Evolutionary conservation across 2,329 filamentous ascomycete species (phyloP).

Genomic region (Dichotomopilus funicola): DNA sequence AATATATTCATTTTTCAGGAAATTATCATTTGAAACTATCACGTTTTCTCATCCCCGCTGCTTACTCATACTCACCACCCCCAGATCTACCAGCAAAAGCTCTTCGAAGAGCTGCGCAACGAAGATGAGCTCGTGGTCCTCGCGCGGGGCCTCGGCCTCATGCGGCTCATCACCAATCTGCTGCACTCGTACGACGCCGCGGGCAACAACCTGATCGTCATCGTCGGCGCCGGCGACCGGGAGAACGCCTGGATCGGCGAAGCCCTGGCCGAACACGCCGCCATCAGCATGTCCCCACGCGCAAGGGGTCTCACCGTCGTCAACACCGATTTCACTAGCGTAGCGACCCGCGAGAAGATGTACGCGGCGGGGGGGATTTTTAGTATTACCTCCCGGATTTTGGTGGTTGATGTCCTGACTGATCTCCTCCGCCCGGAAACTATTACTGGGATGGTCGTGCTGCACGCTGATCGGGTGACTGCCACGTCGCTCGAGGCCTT

Average conservation of each 20-base stretch:
- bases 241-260: conserved; percentile 98
- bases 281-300: conserved; percentile 73
- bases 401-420: conserved; percentile 91
- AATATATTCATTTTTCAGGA: neutral
- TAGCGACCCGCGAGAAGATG: conserved; percentile 82
- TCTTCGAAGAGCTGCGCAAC: conserved; percentile 81
- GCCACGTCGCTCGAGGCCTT: conserved; percentile 91
- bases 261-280: conserved; percentile 89
- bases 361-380: conserved; percentile 86
- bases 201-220: conserved; percentile 83
- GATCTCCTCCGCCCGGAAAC: conserved; percentile 71
- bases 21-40: neutral
- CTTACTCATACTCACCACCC: neutral
- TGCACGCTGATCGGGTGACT: conserved; percentile 82
- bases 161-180: conserved; percentile 90
- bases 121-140: conserved; percentile 94
- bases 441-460: conserved; percentile 77
- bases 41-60: neutral
- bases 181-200: conserved; percentile 95
- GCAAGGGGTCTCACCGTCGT: conserved; percentile 83
- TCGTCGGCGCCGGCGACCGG: conserved; percentile 83
- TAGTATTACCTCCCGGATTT: conserved; percentile 89
- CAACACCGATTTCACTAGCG: conserved; percentile 89
- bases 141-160: conserved; percentile 82
- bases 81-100: conserved; percentile 84